These are phyloP conservation scores for Boletus hoseneyae DNA, from an alignment of 1,284 basidiomycete species.

Conservation along the genomic window DNA sequence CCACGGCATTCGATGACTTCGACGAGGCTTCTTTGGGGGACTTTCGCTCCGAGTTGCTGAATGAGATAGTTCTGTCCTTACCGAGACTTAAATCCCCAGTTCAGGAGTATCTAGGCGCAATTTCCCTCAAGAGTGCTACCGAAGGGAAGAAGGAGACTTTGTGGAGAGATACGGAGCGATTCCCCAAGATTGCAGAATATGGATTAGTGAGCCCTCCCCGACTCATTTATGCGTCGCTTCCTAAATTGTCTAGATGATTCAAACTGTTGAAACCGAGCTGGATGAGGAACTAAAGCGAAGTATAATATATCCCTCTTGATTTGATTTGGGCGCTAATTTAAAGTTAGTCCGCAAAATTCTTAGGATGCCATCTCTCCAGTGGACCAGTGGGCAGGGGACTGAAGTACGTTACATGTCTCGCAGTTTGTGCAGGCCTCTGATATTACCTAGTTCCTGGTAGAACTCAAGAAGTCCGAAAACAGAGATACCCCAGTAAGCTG, in stretches of 20 bases:
- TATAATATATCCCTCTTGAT: constrained; percentile 28
- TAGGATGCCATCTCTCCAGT: constrained; percentile 76
- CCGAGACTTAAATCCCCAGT: constrained; percentile 63
- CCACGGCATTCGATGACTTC: constrained; percentile 58
- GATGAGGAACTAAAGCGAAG: constrained; percentile 71
- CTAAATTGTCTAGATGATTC: constrained; percentile 44
- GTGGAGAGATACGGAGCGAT: constrained; percentile 73
- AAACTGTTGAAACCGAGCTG: constrained; percentile 69
- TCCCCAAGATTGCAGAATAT: constrained; percentile 59
- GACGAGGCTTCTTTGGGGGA: constrained; percentile 44
- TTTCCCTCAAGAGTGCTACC: constrained; percentile 65
- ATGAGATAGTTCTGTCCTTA: constrained; percentile 67
- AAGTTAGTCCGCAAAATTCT: constrained; percentile 67
- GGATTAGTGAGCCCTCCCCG: constrained; percentile 32
- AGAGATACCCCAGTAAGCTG: constrained; percentile 77
- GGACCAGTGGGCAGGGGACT: constrained; percentile 62
- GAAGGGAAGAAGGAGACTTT: constrained; percentile 70
- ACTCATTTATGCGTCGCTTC: not conserved
- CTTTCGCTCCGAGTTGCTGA: constrained; percentile 67
- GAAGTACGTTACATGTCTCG: constrained; percentile 50
- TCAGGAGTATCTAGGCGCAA: constrained; percentile 51
- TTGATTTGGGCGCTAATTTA: constrained; percentile 7
- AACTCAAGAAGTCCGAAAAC: constrained; percentile 72
- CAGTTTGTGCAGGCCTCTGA: not conserved
- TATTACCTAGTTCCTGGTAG: constrained; percentile 62